Percentiles rank a stretch among this genome's conserved stretches.
These are phyloP conservation scores for Hemileia vastatrix DNA, from an alignment of 1,284 basidiomycete species.

Conservation along the genomic window DNA sequence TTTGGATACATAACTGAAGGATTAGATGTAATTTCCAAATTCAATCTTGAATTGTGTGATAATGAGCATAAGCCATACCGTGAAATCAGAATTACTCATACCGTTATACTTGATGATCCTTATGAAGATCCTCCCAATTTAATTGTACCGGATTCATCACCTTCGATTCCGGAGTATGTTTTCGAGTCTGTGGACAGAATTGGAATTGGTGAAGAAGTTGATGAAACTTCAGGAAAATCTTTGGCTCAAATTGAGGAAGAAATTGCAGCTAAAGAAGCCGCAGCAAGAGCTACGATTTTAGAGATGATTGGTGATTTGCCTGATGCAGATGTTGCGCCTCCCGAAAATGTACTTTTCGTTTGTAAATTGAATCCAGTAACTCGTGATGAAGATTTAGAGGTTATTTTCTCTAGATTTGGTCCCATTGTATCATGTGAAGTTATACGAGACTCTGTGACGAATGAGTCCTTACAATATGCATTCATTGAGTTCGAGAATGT, in stretches of 20 bases:
- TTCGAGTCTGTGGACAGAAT: too few relatives aligned
- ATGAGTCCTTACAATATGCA: too few relatives aligned
- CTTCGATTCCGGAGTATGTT: too few relatives aligned
- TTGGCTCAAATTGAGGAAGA: too few relatives aligned
- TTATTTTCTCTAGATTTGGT: conserved; percentile 42
- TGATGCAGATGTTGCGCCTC: conserved; percentile 40
- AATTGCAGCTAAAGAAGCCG: conserved; percentile 63
- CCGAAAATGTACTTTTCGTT: conserved; percentile 43
- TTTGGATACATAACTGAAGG: conserved; percentile 95
- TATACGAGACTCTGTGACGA: too few relatives aligned
- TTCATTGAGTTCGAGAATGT: too few relatives aligned
- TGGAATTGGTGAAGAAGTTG: conserved; percentile 76
- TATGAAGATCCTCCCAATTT: too few relatives aligned
- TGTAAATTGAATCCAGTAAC: conserved; percentile 45
- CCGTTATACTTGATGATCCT: conserved; percentile 91
- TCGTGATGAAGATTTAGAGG: conserved; percentile 39
- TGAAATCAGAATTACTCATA: conserved; percentile 84
- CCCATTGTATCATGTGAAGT: conserved; percentile 40
- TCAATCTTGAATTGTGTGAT: conserved; percentile 83
- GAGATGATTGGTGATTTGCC: conserved; percentile 44
- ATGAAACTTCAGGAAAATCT: conserved; percentile 32
- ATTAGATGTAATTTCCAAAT: conserved; percentile 76
- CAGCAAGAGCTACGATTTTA: too few relatives aligned
- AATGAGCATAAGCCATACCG: conserved; percentile 79
- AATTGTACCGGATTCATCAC: too few relatives aligned